Conservation (phyloP, 2,329 filamentous ascomycete genomes). For the Pestalotiopsis sp. region DNA sequence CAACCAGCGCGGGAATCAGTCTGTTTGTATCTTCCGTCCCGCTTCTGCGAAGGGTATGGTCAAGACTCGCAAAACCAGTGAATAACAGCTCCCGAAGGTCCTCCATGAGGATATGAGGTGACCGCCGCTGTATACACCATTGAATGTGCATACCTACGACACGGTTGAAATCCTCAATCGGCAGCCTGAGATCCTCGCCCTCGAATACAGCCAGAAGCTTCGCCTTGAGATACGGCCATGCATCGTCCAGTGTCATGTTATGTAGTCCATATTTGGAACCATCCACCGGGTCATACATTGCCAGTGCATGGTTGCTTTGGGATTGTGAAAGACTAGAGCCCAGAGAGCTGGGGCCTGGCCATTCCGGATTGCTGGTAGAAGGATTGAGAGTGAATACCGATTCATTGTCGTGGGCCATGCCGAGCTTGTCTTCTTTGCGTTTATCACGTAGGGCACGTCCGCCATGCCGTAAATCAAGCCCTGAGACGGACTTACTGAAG, state of each 20-base stretch:
- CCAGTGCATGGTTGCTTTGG: conserved; percentile 45
- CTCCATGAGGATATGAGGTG: conserved; percentile 72
- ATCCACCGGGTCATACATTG: conserved; percentile 55
- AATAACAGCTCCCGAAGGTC: conserved; percentile 74
- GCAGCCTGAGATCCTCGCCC: conserved; percentile 77
- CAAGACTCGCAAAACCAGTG: conserved; percentile 85
- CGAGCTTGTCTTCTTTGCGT: conserved; percentile 69
- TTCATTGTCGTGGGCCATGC: conserved; percentile 56
- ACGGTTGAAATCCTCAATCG: conserved; percentile 81
- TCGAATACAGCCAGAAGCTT: conserved; percentile 79
- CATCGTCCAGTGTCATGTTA: conserved; percentile 75
- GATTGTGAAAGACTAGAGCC: conserved; percentile 33
- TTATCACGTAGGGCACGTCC: conserved; percentile 79
- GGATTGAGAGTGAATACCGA: conserved; percentile 37
- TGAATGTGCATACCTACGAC: conserved; percentile 80
- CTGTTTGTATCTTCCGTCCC: conserved; percentile 69
- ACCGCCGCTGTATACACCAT: conserved; percentile 74
- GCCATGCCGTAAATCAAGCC: conserved; percentile 77
- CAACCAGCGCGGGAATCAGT: conserved; percentile 86
- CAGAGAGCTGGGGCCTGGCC: conserved; percentile 57
- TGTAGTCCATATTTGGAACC: conserved; percentile 64
- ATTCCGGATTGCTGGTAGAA: conserved; percentile 39
- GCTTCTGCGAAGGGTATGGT: conserved; percentile 77
- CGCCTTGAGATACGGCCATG: conserved; percentile 79
- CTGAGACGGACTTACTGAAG: conserved; percentile 83